Evolutionary conservation across 1,284 basidiomycete genomes (phyloP).

Genomic region (Agaricales sp.): DNA sequence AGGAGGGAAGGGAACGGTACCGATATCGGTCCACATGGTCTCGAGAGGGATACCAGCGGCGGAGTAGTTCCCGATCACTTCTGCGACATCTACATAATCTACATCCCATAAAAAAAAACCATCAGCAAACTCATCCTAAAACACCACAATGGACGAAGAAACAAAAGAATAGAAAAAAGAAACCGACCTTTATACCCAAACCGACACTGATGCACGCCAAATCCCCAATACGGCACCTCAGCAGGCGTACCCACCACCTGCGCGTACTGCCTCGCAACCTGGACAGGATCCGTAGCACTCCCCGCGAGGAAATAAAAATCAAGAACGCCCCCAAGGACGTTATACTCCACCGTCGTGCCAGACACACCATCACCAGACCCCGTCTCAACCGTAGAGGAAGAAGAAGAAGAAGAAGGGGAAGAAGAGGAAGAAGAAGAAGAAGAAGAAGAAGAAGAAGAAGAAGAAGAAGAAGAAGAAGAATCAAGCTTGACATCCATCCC

Average conservation of each 20-base stretch:
- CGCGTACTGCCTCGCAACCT: conserved; percentile 57
- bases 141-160: not conserved
- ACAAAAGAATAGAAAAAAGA: not conserved
- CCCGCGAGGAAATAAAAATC: conserved; percentile 73
- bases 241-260: conserved; percentile 51
- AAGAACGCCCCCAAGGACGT: conserved; percentile 58
- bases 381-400: no score
- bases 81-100: conserved; percentile 54
- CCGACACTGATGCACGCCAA: conserved; percentile 65
- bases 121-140: not conserved
- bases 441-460: no score
- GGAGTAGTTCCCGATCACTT: conserved; percentile 51
- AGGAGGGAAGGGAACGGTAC: conserved; percentile 16
- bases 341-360: conserved; percentile 50
- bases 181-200: conserved; percentile 50
- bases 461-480: no score
- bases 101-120: no score
- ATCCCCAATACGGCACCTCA: conserved; percentile 61
- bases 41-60: conserved; percentile 55
- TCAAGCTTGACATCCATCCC: conserved; percentile 68
- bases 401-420: no score
- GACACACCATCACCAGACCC: conserved; percentile 15
- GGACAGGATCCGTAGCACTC: conserved; percentile 46
- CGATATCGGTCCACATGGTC: conserved; percentile 73
- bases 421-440: no score